Percentiles rank a stretch among this genome's conserved stretches.
phyloP scores from a whole-genome alignment of 768 basidiomycete species.

The Collybia sp. region DNA sequence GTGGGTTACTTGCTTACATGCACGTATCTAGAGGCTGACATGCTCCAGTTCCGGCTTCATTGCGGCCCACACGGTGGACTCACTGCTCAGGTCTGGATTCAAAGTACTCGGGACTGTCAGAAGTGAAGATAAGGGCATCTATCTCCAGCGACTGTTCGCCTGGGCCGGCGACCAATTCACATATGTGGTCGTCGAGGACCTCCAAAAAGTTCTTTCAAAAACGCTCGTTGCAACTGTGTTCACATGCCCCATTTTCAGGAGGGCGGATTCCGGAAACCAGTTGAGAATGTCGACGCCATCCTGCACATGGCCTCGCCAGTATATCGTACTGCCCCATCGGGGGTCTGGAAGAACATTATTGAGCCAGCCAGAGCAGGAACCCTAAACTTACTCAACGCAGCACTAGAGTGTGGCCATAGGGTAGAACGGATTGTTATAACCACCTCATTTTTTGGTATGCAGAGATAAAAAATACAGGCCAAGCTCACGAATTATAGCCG shows the following conservation, averaged over 20 bases:
- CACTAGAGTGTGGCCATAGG: neutral
- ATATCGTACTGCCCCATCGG: slow-evolving; percentile 1
- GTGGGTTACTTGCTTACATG: neutral
- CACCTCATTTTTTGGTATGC: neutral
- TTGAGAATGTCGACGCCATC: neutral
- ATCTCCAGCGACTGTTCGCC: neutral
- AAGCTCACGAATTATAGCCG: neutral
- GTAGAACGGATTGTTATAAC: slow-evolving; percentile 3
- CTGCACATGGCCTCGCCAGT: neutral
- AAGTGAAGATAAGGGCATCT: neutral
- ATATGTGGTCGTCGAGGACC: slow-evolving; percentile 1
- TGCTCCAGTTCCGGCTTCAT: slow-evolving; percentile 1
- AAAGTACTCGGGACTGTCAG: neutral
- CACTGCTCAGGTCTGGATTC: neutral
- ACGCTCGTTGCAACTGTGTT: neutral
- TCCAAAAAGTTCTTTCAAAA: neutral
- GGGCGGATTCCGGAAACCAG: neutral
- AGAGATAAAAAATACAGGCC: too few species aligned
- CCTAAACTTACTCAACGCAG: neutral
- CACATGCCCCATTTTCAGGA: neutral
- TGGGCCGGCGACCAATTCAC: neutral
- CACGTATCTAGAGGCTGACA: slow-evolving; percentile 5
- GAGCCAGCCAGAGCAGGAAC: slow-evolving; percentile 2
- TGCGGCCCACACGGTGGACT: neutral
- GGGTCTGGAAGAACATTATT: slow-evolving; percentile 5